A percentile compares a stretch with the other conserved stretches of the same genome.
Conservation (phyloP, 2,329 filamentous ascomycete genomes). For the Neophaeococcomyces aloes region DNA sequence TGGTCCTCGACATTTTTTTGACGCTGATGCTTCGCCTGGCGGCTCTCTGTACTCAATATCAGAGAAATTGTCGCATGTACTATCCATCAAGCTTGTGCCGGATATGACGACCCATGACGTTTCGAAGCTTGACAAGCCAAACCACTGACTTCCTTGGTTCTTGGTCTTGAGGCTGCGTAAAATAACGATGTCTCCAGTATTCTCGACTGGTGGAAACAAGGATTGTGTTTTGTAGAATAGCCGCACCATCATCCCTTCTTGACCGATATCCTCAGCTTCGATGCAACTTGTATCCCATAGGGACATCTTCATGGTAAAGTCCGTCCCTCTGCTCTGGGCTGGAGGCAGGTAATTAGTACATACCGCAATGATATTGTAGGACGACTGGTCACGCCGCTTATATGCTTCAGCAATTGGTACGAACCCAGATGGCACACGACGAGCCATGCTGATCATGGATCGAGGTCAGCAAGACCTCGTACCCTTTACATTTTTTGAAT, state of each 20-base stretch:
- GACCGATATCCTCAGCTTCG: constrained; percentile 32
- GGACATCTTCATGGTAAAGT: constrained; percentile 52
- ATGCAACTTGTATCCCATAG: constrained; percentile 47
- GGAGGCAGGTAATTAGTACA: constrained; percentile 55
- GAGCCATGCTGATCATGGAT: constrained; percentile 7
- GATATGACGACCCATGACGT: constrained; percentile 12
- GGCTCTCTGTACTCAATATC: constrained; percentile 11
- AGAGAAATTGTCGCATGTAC: not conserved
- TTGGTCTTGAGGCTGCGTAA: constrained; percentile 45
- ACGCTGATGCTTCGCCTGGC: not conserved
- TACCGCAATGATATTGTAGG: constrained; percentile 52
- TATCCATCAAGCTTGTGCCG: constrained; percentile 9
- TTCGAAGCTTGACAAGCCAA: constrained; percentile 7
- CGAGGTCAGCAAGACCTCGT: not conserved
- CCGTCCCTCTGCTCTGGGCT: constrained; percentile 40
- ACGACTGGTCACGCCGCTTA: not conserved
- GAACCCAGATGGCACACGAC: constrained; percentile 34
- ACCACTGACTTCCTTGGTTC: not conserved
- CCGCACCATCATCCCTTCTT: constrained; percentile 39
- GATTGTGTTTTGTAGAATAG: constrained; percentile 47
- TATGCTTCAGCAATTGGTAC: constrained; percentile 13
- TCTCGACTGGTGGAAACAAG: constrained; percentile 35
- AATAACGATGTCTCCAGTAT: constrained; percentile 54
- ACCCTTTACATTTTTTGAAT: not conserved
- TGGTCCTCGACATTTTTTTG: not conserved